phyloP scores from a whole-genome alignment of 2,329 filamentous ascomycete species.

The Alternaria hordeiaustralica region DNA sequence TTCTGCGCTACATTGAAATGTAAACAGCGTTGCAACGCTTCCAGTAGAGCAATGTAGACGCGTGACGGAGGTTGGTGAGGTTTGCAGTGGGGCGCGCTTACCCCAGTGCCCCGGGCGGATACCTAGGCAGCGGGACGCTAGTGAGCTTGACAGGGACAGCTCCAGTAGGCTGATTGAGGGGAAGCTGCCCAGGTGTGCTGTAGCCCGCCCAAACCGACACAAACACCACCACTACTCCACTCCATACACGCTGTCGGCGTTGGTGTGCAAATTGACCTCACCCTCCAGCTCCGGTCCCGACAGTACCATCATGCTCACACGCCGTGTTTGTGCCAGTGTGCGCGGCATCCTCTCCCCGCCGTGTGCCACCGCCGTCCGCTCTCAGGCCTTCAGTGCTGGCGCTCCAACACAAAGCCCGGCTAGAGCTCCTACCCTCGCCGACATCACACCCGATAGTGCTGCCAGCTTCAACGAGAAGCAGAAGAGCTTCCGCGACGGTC shows the following conservation, averaged over 20 bases:
- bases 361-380: slow-evolving; percentile 16
- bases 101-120: slow-evolving; percentile 16
- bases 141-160: slow-evolving; percentile 20
- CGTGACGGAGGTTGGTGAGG: neutral
- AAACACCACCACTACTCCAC: slow-evolving; percentile 6
- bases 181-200: slow-evolving; percentile 12
- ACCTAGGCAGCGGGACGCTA: slow-evolving; percentile 10
- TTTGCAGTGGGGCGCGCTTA: slow-evolving; percentile 13
- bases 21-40: neutral
- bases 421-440: slow-evolving; percentile 75
- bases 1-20: neutral
- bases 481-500: slow-evolving; percentile 82
- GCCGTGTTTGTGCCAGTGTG: slow-evolving; percentile 36
- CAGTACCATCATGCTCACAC: slow-evolving; percentile 39
- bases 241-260: neutral
- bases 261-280: neutral
- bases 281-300: neutral
- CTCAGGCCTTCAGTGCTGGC: slow-evolving; percentile 39
- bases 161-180: slow-evolving; percentile 16
- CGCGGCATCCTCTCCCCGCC: slow-evolving; percentile 30
- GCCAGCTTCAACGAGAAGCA: slow-evolving; percentile 82
- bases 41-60: neutral
- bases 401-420: slow-evolving; percentile 31
- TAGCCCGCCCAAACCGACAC: slow-evolving; percentile 1
- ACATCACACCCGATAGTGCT: slow-evolving; percentile 77